Conservation (phyloP, 306 rosid genomes). For the Prunus salicina region DNA sequence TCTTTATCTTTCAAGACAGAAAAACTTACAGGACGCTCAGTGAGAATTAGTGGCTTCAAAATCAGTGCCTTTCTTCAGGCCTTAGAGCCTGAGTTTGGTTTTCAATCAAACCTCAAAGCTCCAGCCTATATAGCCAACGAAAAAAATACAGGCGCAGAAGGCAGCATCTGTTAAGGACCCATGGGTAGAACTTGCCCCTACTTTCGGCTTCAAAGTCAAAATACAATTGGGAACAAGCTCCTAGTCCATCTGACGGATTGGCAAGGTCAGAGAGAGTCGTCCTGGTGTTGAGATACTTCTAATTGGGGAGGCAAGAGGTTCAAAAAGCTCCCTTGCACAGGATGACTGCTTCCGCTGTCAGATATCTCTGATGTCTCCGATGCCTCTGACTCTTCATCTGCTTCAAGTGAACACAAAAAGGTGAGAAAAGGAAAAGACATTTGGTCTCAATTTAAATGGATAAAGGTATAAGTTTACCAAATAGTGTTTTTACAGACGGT, state of each 20-base stretch:
- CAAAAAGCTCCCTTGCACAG: slow-evolving; percentile 71
- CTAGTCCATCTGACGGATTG: slow-evolving; percentile 27
- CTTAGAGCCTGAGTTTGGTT: slow-evolving; percentile 8
- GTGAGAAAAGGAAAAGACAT: slow-evolving; percentile 16
- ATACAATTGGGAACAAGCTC: slow-evolving; percentile 23
- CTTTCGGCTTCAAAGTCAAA: slow-evolving; percentile 13
- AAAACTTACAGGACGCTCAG: slow-evolving; percentile 21
- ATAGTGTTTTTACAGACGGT: slow-evolving; percentile 82
- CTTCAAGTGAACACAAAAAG: slow-evolving; percentile 22
- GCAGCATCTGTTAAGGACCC: slow-evolving; percentile 12
- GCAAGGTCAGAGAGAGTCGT: slow-evolving; percentile 40
- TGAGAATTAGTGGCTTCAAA: slow-evolving; percentile 30
- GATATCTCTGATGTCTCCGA: slow-evolving; percentile 50
- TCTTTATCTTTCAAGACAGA: not conserved
- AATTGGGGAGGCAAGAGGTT: slow-evolving; percentile 64
- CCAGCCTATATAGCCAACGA: slow-evolving; percentile 23
- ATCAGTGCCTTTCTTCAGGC: slow-evolving; percentile 24
- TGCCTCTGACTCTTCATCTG: slow-evolving; percentile 57
- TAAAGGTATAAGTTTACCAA: slow-evolving; percentile 54
- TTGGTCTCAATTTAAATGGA: not conserved
- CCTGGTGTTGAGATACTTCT: slow-evolving; percentile 39
- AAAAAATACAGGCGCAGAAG: slow-evolving; percentile 23
- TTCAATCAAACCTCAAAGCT: slow-evolving; percentile 15
- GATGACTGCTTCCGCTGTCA: slow-evolving; percentile 21
- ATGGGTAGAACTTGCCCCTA: slow-evolving; percentile 3